phyloP scores from a whole-genome alignment of 2,329 filamentous ascomycete genomes.

The Trichoderma harzianum region DNA sequence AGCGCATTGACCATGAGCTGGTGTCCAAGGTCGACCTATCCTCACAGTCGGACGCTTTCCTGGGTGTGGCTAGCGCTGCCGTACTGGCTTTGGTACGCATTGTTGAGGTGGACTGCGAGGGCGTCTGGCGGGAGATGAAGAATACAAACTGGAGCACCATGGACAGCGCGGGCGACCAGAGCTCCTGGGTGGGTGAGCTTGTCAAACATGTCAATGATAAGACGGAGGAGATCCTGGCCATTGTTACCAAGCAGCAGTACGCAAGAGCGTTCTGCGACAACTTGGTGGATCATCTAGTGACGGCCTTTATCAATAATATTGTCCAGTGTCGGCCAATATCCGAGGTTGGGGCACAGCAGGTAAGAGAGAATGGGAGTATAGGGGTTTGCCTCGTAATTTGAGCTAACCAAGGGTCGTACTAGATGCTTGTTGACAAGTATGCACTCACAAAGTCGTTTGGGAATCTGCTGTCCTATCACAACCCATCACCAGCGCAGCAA shows the following conservation, averaged over 20 bases:
- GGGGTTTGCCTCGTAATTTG: neutral
- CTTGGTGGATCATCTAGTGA: slow-evolving; percentile 82
- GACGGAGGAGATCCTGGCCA: slow-evolving; percentile 68
- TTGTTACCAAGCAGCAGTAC: slow-evolving; percentile 88
- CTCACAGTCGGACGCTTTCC: slow-evolving; percentile 89
- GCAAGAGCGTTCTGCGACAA: slow-evolving; percentile 93
- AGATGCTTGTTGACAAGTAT: slow-evolving; percentile 97
- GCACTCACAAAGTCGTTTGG: slow-evolving; percentile 77
- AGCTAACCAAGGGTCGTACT: neutral
- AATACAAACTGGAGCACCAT: slow-evolving; percentile 94
- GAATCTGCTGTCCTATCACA: slow-evolving; percentile 64
- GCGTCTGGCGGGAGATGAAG: slow-evolving; percentile 93
- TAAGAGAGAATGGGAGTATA: slow-evolving; percentile 33
- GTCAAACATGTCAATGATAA: slow-evolving; percentile 68
- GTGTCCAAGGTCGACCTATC: slow-evolving; percentile 78
- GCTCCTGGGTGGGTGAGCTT: slow-evolving; percentile 83
- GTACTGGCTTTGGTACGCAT: slow-evolving; percentile 80
- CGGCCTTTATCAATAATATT: slow-evolving; percentile 75
- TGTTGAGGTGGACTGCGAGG: slow-evolving; percentile 78
- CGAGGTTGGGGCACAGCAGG: slow-evolving; percentile 90
- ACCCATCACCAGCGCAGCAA: slow-evolving; percentile 41
- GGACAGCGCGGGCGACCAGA: slow-evolving; percentile 90
- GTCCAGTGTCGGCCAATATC: slow-evolving; percentile 88
- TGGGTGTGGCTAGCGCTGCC: slow-evolving; percentile 87
- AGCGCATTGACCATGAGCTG: slow-evolving; percentile 78